Conservation (phyloP, 352 stramenopile genomes). For the Globisporangium iwayamae region DNA sequence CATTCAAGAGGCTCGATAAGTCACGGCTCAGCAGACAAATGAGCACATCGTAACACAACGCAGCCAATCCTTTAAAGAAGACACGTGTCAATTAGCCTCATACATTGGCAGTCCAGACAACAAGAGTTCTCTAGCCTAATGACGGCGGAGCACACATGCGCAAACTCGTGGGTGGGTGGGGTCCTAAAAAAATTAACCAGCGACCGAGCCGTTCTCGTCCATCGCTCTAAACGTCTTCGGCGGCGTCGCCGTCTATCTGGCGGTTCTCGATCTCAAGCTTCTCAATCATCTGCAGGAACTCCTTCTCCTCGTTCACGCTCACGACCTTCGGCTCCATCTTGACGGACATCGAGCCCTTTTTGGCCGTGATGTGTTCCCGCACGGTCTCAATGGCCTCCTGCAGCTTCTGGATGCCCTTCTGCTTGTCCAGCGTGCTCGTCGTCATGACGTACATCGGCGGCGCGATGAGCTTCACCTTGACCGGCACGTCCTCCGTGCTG, state of each 20-base stretch:
- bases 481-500: conserved; percentile 88
- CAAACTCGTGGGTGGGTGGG: background rate
- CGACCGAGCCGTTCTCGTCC: background rate
- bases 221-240: conserved; percentile 83
- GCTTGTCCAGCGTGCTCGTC: conserved; percentile 98
- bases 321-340: conserved; percentile 99
- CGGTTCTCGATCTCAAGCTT: conserved; percentile 98
- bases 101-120: too few species aligned
- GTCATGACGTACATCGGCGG: conserved; percentile 99
- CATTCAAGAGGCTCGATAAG: background rate
- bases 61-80: background rate
- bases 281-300: conserved; percentile 99
- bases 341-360: conserved; percentile 94
- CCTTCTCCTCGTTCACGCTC: conserved; percentile 98
- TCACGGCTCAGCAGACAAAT: background rate
- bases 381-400: conserved; percentile 96
- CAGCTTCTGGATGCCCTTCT: conserved; percentile 95
- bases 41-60: background rate
- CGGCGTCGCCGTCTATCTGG: conserved; percentile 97
- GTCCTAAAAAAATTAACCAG: conserved; percentile 10
- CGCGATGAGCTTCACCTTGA: conserved; percentile 99
- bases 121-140: background rate
- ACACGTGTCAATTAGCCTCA: background rate
- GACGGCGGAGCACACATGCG: background rate
- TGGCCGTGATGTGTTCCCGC: conserved; percentile 90